A percentile compares a stretch with the other conserved stretches of the same genome.
Evolutionary conservation across 2,329 filamentous ascomycete genomes (phyloP).

Genomic region (Thelonectria rubi): DNA sequence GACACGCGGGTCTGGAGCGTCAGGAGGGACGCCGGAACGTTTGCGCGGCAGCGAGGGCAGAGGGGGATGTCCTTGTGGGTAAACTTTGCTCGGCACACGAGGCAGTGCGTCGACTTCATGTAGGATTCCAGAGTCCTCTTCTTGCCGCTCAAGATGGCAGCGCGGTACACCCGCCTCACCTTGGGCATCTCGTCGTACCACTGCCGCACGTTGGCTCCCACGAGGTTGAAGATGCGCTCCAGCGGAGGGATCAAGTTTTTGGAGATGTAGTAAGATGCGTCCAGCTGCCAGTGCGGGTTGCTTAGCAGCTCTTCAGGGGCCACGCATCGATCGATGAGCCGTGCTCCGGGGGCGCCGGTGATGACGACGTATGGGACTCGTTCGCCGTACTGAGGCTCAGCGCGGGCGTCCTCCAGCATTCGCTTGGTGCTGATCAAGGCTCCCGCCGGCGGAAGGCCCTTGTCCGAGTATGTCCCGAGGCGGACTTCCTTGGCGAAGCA

Average conservation of each 20-base stretch:
- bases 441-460: slow-evolving; percentile 82
- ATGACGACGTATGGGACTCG: slow-evolving; percentile 94
- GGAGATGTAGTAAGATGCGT: slow-evolving; percentile 95
- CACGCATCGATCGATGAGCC: slow-evolving; percentile 89
- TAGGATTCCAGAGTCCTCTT: slow-evolving; percentile 93
- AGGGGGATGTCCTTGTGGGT: slow-evolving; percentile 51
- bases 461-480: slow-evolving; percentile 82
- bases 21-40: slow-evolving; percentile 69
- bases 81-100: slow-evolving; percentile 68
- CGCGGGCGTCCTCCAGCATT: slow-evolving; percentile 86
- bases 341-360: slow-evolving; percentile 83
- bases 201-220: slow-evolving; percentile 86
- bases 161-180: slow-evolving; percentile 71
- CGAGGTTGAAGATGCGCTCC: slow-evolving; percentile 95
- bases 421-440: slow-evolving; percentile 86
- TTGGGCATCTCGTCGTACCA: slow-evolving; percentile 99
- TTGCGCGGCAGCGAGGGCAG: slow-evolving; percentile 65
- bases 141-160: slow-evolving; percentile 46
- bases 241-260: slow-evolving; percentile 96
- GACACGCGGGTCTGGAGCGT: slow-evolving; percentile 70
- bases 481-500: slow-evolving; percentile 94
- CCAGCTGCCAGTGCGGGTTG: slow-evolving; percentile 81
- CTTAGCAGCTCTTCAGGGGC: slow-evolving; percentile 83
- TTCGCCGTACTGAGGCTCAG: slow-evolving; percentile 94
- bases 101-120: slow-evolving; percentile 81